These are phyloP conservation scores for Saururus chinensis DNA, from an alignment of 164 flowering plant species.

Conservation along the genomic window DNA sequence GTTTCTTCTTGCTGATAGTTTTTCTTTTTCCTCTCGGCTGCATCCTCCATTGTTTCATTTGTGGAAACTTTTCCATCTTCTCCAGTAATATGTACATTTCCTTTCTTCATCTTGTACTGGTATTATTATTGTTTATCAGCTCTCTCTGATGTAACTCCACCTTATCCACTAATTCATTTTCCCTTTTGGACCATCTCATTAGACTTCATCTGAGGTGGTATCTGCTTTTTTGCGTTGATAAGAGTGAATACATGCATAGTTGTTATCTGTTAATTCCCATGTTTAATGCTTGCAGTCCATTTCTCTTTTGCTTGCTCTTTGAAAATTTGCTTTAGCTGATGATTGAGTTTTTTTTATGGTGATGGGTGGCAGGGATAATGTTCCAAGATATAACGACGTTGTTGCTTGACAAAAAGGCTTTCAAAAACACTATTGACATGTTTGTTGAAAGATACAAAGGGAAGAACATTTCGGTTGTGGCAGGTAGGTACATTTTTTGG, in stretches of 20 bases:
- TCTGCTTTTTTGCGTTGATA: background rate
- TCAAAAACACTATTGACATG: slow-evolving; percentile 83
- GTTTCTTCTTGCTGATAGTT: no score
- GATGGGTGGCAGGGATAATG: slow-evolving; percentile 62
- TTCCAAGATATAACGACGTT: slow-evolving; percentile 90
- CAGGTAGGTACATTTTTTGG: slow-evolving; percentile 35
- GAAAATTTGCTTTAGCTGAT: background rate
- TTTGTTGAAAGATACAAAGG: slow-evolving; percentile 81
- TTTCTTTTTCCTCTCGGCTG: background rate
- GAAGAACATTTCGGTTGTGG: slow-evolving; percentile 77
- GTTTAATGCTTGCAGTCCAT: background rate
- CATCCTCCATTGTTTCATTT: background rate
- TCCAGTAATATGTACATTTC: no score
- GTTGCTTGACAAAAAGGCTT: slow-evolving; percentile 70
- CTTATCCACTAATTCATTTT: no score
- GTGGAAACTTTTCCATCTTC: no score
- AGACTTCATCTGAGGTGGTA: background rate
- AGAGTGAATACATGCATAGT: no score
- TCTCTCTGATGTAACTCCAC: no score
- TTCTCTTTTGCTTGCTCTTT: background rate
- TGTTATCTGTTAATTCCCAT: no score
- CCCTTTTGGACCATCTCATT: background rate
- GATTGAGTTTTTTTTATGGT: background rate
- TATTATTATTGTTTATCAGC: background rate
- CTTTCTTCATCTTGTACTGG: background rate